phyloP scores from a whole-genome alignment of 495 filamentous ascomycete genomes.

The Penicillium pulvis region DNA sequence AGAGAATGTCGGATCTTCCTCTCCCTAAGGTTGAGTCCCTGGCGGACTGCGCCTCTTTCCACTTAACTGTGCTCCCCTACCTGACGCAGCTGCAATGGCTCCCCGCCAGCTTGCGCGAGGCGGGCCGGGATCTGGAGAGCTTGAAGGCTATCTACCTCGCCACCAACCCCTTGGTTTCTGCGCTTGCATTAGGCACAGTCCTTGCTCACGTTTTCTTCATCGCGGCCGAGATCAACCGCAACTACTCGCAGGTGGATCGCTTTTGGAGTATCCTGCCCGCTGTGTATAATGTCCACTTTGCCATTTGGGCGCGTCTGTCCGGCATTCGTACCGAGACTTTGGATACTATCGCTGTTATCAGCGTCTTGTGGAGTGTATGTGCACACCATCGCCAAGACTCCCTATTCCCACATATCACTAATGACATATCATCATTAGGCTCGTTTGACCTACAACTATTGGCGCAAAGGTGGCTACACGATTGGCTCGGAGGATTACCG shows the following conservation, averaged over 20 bases:
- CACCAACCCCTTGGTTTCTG: conserved; percentile 85
- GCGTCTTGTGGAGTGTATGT: conserved; percentile 79
- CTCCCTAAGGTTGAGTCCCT: conserved; percentile 70
- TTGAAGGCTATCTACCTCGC: conserved; percentile 71
- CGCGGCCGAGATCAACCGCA: conserved; percentile 78
- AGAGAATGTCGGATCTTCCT: conserved; percentile 54
- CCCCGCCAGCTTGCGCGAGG: conserved; percentile 61
- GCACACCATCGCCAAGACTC: not conserved
- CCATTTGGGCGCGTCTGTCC: conserved; percentile 71
- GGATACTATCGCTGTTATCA: conserved; percentile 72
- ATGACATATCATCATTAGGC: conserved; percentile 39
- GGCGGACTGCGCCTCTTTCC: conserved; percentile 71
- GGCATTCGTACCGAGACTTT: conserved; percentile 72
- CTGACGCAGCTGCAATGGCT: conserved; percentile 75
- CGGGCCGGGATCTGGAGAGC: conserved; percentile 55
- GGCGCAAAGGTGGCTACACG: conserved; percentile 89
- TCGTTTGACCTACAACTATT: conserved; percentile 95
- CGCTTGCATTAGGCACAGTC: conserved; percentile 68
- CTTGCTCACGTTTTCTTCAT: conserved; percentile 70
- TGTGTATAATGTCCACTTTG: conserved; percentile 86
- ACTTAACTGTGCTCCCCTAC: conserved; percentile 71
- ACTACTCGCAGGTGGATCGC: conserved; percentile 94
- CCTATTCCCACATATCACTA: conserved; percentile 6
- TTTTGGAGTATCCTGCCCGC: conserved; percentile 88
- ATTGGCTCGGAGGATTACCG: conserved; percentile 93